A percentile compares a stretch with the other conserved stretches of the same genome.
Conservation (phyloP, 2,329 filamentous ascomycete species). For the Claviceps humidiphila region DNA sequence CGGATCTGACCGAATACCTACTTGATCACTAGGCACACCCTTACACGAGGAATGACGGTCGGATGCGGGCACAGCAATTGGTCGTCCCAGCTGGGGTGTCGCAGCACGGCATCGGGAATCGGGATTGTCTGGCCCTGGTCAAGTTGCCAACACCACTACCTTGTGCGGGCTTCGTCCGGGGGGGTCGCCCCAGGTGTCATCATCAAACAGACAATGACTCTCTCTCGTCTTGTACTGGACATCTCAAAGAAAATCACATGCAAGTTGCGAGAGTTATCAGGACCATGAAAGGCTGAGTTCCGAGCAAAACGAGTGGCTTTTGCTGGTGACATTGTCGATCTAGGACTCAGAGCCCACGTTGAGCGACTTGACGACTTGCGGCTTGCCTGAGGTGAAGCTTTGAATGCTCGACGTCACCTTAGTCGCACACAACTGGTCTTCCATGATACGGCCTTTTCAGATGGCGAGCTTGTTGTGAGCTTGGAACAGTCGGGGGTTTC, state of each 20-base stretch:
- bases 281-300: neutral
- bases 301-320: neutral
- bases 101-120: neutral
- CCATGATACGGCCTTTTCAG: too few relatives aligned
- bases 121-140: conserved; percentile 1
- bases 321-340: neutral
- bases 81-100: neutral
- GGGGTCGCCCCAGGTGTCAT: conserved; percentile 7
- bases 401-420: neutral
- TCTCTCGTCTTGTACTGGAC: neutral
- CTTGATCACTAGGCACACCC: neutral
- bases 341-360: too few relatives aligned
- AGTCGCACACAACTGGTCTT: neutral
- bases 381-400: neutral
- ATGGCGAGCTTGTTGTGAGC: too few relatives aligned
- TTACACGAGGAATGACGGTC: conserved; percentile 3
- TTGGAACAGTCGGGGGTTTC: too few relatives aligned
- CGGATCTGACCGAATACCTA: neutral
- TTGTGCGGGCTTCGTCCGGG: conserved; percentile 1
- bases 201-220: conserved; percentile 5
- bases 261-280: neutral
- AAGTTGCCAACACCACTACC: conserved; percentile 3
- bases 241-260: neutral
- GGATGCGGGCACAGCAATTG: neutral
- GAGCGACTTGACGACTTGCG: neutral